These are phyloP conservation scores for Globisporangium mamillatum DNA, from an alignment of 352 stramenopile species.

Conservation along the genomic window DNA sequence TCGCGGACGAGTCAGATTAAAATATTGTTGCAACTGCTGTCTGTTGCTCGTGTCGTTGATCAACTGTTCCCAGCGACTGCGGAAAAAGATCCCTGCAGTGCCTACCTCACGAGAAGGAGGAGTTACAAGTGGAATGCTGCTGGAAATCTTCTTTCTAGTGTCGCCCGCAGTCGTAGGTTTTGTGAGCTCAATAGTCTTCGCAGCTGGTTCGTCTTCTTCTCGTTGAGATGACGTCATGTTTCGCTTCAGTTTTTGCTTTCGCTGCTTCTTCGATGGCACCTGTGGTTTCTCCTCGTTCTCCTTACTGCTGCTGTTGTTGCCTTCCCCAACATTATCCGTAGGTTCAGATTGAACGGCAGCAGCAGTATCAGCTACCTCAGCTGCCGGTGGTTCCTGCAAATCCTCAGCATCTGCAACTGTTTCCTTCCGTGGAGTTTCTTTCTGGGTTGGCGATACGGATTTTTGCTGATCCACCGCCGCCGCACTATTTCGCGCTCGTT, in stretches of 20 bases:
- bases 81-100: slow-evolving; percentile 9
- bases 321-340: background rate
- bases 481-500: slow-evolving; percentile 2
- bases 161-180: background rate
- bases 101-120: background rate
- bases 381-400: background rate
- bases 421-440: background rate
- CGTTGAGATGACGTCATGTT: background rate
- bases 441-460: background rate
- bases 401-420: background rate
- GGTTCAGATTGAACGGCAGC: background rate
- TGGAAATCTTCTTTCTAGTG: background rate
- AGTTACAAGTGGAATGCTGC: background rate
- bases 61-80: slow-evolving; percentile 14
- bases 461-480: background rate
- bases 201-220: background rate
- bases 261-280: slow-evolving; percentile 1
- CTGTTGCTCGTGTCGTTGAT: slow-evolving; percentile 6
- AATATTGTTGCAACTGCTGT: slow-evolving; percentile 11
- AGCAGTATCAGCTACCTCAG: background rate
- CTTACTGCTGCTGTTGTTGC: background rate
- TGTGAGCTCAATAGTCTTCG: background rate
- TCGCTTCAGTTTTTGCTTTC: slow-evolving; percentile 6
- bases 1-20: background rate
- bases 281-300: background rate